A percentile compares a stretch with the other conserved stretches of the same genome.
phyloP scores from a whole-genome alignment of 2,329 filamentous ascomycete species.

The Chaetomium sp. region DNA sequence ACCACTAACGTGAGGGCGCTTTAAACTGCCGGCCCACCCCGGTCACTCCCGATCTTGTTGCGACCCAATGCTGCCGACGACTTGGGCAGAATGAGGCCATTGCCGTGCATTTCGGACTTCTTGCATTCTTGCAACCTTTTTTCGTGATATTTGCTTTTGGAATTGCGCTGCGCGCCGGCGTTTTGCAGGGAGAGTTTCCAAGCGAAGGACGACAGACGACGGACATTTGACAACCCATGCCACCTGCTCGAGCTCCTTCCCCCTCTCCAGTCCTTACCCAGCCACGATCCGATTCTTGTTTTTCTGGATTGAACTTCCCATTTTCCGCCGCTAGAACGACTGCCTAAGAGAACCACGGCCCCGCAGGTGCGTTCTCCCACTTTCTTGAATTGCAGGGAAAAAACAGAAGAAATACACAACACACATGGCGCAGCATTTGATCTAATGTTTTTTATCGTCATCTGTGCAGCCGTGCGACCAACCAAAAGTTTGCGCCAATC shows the following conservation, averaged over 20 bases:
- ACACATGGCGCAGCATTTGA: neutral
- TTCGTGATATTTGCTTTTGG: slow-evolving; percentile 10
- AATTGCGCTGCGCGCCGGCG: slow-evolving; percentile 19
- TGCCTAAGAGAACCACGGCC: slow-evolving; percentile 4
- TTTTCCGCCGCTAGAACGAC: neutral
- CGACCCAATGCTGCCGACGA: slow-evolving; percentile 15
- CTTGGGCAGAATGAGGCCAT: slow-evolving; percentile 19
- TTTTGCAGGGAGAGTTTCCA: slow-evolving; percentile 6
- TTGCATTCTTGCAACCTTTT: slow-evolving; percentile 11
- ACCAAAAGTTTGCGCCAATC: slow-evolving; percentile 21
- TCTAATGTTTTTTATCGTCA: slow-evolving; percentile 25
- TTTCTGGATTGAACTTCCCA: neutral
- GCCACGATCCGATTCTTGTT: neutral
- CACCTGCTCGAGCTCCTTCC: too few species aligned
- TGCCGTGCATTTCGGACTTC: slow-evolving; percentile 8
- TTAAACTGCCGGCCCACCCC: slow-evolving; percentile 17
- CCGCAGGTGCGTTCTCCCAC: slow-evolving; percentile 7
- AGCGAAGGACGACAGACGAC: too few species aligned
- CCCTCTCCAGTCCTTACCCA: neutral
- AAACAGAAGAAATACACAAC: neutral
- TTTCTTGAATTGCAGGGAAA: neutral
- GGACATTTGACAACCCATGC: too few species aligned
- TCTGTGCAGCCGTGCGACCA: slow-evolving; percentile 19
- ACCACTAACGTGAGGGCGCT: slow-evolving; percentile 3
- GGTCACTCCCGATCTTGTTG: slow-evolving; percentile 15